Conservation (phyloP, 2,329 filamentous ascomycete species). For the Sporothrix dimorphospora region DNA sequence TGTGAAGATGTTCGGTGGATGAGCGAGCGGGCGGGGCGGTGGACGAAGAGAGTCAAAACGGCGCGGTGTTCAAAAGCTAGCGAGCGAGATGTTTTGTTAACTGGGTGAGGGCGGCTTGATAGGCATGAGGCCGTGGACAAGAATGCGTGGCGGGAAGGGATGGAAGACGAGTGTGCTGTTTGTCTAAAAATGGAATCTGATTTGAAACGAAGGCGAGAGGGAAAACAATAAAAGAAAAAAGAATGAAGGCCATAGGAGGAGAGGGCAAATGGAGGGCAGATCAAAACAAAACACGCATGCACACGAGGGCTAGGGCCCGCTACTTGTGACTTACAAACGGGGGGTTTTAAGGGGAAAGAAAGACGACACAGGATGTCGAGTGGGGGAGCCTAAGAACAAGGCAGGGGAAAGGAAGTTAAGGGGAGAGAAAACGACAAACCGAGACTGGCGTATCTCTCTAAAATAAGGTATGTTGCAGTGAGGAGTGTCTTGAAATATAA, state of each 20-base stretch:
- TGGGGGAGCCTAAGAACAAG: constrained; percentile 1
- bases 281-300: constrained; percentile 5
- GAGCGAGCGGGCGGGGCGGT: background rate
- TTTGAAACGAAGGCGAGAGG: constrained; percentile 12
- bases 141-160: background rate
- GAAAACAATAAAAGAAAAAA: background rate
- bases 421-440: background rate
- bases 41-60: constrained; percentile 16
- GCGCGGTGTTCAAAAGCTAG: constrained; percentile 9
- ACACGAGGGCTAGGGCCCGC: constrained; percentile 9
- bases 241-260: constrained; percentile 3
- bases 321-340: constrained; percentile 16
- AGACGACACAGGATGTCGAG: background rate
- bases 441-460: constrained; percentile 19
- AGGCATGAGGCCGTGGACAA: background rate
- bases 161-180: background rate
- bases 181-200: background rate
- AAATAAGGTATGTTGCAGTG: constrained; percentile 20
- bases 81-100: constrained; percentile 2
- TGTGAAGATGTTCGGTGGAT: background rate
- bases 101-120: background rate
- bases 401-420: constrained; percentile 8
- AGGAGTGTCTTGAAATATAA: background rate
- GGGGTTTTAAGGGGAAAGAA: background rate
- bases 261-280: background rate